These are phyloP conservation scores for Lanmaoa pseudosensibilis DNA, from an alignment of 768 basidiomycete species.

Conservation along the genomic window DNA sequence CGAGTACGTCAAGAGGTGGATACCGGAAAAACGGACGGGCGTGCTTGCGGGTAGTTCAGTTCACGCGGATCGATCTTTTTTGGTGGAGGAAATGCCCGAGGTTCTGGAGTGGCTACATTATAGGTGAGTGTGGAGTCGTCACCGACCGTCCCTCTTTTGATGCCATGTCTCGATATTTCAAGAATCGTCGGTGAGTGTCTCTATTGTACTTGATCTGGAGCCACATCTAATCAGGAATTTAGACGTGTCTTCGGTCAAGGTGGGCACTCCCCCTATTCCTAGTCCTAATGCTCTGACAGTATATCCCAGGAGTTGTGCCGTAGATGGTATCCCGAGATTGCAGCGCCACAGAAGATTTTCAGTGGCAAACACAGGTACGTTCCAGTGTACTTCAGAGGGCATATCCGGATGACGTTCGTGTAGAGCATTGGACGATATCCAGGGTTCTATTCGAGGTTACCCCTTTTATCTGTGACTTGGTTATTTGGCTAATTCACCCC, in stretches of 20 bases:
- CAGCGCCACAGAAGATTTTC: conserved; percentile 22
- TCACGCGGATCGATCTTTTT: conserved; percentile 74
- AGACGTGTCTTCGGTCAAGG: conserved; percentile 89
- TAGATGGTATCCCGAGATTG: conserved; percentile 56
- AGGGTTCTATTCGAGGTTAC: conserved; percentile 69
- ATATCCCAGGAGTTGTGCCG: conserved; percentile 62
- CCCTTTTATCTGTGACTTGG: not conserved
- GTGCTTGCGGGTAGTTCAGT: conserved; percentile 89
- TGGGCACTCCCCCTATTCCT: conserved; percentile 17
- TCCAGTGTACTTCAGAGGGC: not conserved
- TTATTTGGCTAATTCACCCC: not conserved
- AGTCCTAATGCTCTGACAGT: not conserved
- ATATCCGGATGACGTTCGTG: not conserved
- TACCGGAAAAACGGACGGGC: conserved; percentile 61
- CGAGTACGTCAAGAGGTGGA: conserved; percentile 81
- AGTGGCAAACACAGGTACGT: conserved; percentile 60
- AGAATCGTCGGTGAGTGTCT: conserved; percentile 68
- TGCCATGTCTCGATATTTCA: not conserved
- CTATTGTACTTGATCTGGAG: not conserved
- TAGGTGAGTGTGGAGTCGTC: conserved; percentile 44
- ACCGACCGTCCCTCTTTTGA: not conserved
- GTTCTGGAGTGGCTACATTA: conserved; percentile 81
- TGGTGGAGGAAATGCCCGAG: conserved; percentile 77
- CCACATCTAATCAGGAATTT: not conserved
- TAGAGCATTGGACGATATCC: conserved; percentile 85